Percentiles rank a stretch among this genome's conserved stretches.
phyloP scores from a whole-genome alignment of 306 rosid species.

The Gillenia trifoliata region DNA sequence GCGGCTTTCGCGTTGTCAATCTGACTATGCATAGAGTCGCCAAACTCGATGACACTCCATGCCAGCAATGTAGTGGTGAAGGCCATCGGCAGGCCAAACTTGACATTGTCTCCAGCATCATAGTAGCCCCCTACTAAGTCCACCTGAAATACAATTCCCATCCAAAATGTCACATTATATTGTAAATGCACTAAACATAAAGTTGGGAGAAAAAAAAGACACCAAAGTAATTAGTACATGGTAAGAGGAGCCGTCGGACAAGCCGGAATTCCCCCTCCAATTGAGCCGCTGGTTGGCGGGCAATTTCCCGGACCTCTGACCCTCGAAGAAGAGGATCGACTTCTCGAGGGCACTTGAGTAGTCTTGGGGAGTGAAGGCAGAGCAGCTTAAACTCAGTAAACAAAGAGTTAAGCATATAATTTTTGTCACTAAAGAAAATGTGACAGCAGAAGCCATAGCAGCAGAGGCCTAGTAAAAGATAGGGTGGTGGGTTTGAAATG shows the following conservation, averaged over 20 bases:
- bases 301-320: constrained; percentile 69
- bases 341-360: constrained; percentile 66
- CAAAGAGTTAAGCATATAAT: constrained; percentile 25
- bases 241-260: constrained; percentile 78
- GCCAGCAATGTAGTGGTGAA: constrained; percentile 79
- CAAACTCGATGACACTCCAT: constrained; percentile 92
- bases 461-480: background rate
- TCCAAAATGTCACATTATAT: background rate
- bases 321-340: constrained; percentile 83
- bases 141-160: constrained; percentile 45
- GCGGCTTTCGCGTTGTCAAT: constrained; percentile 65
- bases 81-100: constrained; percentile 93
- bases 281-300: constrained; percentile 58
- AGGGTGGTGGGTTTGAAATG: background rate
- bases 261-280: constrained; percentile 78
- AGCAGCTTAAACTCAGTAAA: constrained; percentile 21
- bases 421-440: constrained; percentile 18
- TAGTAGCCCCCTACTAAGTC: constrained; percentile 85
- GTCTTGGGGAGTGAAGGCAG: constrained; percentile 54
- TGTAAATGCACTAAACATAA: background rate
- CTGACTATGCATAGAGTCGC: constrained; percentile 56
- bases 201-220: background rate
- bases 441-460: constrained; percentile 23
- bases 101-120: constrained; percentile 93
- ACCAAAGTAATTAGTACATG: constrained; percentile 35